Evolutionary conservation across 164 flowering plant species (phyloP), one percentile per base, ranked within the genome.

Genomic region (Aristolochia californica): DNA sequence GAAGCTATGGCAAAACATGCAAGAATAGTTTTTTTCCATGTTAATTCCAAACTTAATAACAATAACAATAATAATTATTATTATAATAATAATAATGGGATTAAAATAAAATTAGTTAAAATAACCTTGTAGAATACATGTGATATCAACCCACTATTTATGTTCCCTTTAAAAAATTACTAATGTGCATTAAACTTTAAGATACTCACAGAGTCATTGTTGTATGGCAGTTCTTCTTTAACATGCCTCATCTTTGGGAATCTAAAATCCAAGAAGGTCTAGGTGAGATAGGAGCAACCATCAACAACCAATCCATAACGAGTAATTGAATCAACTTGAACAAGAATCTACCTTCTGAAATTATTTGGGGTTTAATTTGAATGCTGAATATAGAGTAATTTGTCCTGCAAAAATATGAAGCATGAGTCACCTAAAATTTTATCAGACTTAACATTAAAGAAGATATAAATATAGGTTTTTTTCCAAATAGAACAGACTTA

Each of bases 211-310:
- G 16, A 17, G 2, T 28, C 43, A 54, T 28, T 16, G 20, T 54
- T 54, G 57, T 7, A 28, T 5, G 43, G 14, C 11, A n/a, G 20
- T 54, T 28, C 57, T 25, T 54, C 57, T 18, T 54, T 54, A 28
- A 54, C 57, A 17, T 54, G 43, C 43, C 43, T 30, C 57, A 54
- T 54, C 38, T 25, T 54, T 16, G 8, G n/a, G 28, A 51, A 51
- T 47, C 50, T 5, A 20, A 20, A 47, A 2, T 20, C 18, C 40
- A 9, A 34, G 10, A 34, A 4, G 10, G 10, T 34, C 0, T 8
- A 34, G 10, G 40, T 34, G 40, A 34, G 40, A 34, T 7, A 34
- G 40, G 30, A 28, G 30, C 30, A 28, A 28, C 30, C 7, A 28
- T 28, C 30, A 28, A 28, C 40, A 34, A 34, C 40, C 40, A 34